Evolutionary conservation across 2,329 filamentous ascomycete genomes (phyloP), one percentile per base, ranked within the genome.

Genomic region (Pseudogymnoascus sp.): DNA sequence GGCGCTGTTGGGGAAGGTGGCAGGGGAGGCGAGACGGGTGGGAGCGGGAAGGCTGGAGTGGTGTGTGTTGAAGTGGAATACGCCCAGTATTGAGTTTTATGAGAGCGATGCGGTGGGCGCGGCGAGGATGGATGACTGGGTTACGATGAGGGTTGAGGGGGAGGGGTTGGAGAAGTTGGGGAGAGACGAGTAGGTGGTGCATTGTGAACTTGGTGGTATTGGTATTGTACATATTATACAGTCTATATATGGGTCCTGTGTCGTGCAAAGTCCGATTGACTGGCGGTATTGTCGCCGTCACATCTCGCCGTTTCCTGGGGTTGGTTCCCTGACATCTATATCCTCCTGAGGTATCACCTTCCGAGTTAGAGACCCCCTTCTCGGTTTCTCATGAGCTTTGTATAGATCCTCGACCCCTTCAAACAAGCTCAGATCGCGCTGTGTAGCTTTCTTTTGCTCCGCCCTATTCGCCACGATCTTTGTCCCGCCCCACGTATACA

Each of bases 61-160:
- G 92, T 85, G 81, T 65, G 94, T 96, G 63, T 74, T 96, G 67
- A 92, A 89, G 75, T 96, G 91, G 91, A 97, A 97, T 70, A 83
- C 89, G 77, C 89, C 90, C 6, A 92, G 88, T 71, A 88, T 97
- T 75, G 79, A 85, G 67, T 96, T 97, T 69, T 97, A 97, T 71
- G 78, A 85, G 72, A 79, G 77, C 61, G 80, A 85, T 18, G 41
- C 41, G 41, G 41, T 48, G 58, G 89, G 89, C 0, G 89, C 88
- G 1, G 77, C 74, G 65, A 75, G 77, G 65, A 83, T 86, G 85
- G 75, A 77, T 62, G 85, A 88, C 61, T 92, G 88, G 89, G 80
- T 89, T 13, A 82, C 82, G 2, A 84, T 92, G 82, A 80, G 89
- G 33, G 84, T 91, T 1, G 87, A 91, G 61, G 82, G 84, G 2